Conservation (phyloP, 2,329 filamentous ascomycete genomes). For the Aureobasidium sp. region DNA sequence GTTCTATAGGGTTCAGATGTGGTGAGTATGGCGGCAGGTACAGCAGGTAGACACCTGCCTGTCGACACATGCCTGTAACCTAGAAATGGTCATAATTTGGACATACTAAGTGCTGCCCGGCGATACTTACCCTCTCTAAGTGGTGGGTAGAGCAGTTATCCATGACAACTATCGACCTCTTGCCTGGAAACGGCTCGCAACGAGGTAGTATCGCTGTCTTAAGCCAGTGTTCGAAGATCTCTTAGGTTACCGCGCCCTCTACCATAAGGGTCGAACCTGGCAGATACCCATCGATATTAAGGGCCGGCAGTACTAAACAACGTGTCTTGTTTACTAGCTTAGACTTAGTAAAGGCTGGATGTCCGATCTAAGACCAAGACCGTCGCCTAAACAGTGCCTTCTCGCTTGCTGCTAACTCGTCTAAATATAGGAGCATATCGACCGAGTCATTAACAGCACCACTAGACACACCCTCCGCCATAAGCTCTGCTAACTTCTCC, state of each 20-base stretch:
- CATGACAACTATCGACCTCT: not conserved
- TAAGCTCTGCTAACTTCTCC: not conserved
- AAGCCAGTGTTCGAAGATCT: constrained; percentile 2
- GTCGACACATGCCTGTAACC: not conserved
- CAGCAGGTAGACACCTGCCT: not conserved
- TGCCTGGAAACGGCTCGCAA: not conserved
- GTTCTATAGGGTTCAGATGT: not conserved
- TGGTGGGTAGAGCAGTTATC: not conserved
- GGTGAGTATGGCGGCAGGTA: not conserved
- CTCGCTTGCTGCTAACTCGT: constrained; percentile 2
- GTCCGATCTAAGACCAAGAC: not conserved
- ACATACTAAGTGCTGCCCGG: not conserved
- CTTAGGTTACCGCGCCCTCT: not conserved
- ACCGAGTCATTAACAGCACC: not conserved
- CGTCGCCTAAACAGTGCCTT: not conserved
- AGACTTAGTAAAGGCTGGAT: not conserved
- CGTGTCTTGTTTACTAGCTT: not conserved
- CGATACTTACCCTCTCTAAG: not conserved
- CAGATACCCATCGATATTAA: not conserved
- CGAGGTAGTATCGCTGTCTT: not conserved
- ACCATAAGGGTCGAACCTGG: not conserved
- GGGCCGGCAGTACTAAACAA: constrained; percentile 1
- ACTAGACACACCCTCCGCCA: not conserved
- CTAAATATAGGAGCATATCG: not conserved
- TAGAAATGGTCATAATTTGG: not conserved